Base-by-base conservation (phyloP, 805 yeast genomes). In the Wilhelminamyces savonicus region DNA sequence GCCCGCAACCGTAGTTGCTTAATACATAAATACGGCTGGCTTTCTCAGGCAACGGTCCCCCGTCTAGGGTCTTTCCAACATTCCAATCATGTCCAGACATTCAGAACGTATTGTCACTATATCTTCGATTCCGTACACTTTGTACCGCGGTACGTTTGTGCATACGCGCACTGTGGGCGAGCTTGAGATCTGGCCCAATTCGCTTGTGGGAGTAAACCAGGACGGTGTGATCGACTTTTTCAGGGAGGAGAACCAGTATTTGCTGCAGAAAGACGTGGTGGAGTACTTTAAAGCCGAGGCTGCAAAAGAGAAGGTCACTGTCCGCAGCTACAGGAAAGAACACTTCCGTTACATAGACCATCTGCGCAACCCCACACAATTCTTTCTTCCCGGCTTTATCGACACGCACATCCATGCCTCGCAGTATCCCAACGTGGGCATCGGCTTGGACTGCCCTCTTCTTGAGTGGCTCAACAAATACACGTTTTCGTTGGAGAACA, bases 401-500 rank as follows among this genome's bases (percentile, higher is more conserved):
- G 71, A 64, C 36, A 64, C 71, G 7, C 71, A 64, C 36, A 63
- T 64, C 35, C 71, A 64, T 36, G 67, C 71, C 1, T 59, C 66
- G 17, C 71, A 64, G 43, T 64, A 52, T 37, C 69, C 69, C 7
- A 64, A 64, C 42, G 45, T 54, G 16, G 69, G 71, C 2, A 76
- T 92, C 16, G 90, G 94, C 38, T 88, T 94, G 16, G 80, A 79
- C 35, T 66, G 85, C 3, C 90, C 95, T 2, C 63, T 92, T 24
- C 61, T 92, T 32, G 94, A 90, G 40, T 92, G 98, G 98, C 67
- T 92, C 27, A 71, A 76, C 16, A 75, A 71, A 14, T 87, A 86
- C 52, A 92, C 98, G 0, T 92, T 88, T 64, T 94, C 96, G 1
- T 55, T 88, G 32, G 98, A 92, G 55, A 63, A 82, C 6, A 68